These are phyloP conservation scores for Emericellopsis terricola DNA, from an alignment of 495 filamentous ascomycete genomes.

Conservation along the genomic window DNA sequence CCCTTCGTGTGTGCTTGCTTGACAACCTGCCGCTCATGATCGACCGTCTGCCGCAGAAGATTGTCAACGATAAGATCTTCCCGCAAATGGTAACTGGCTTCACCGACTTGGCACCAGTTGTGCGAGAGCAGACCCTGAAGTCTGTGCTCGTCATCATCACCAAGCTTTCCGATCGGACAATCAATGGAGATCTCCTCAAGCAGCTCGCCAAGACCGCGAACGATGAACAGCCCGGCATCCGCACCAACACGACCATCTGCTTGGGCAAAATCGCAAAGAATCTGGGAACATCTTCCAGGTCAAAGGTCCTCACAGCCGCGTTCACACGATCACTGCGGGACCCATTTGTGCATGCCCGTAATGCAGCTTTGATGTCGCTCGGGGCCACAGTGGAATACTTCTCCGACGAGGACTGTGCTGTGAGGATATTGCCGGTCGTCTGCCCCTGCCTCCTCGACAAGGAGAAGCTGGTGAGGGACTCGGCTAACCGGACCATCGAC, in stretches of 20 bases:
- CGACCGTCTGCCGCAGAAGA: constrained; percentile 70
- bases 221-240: constrained; percentile 91
- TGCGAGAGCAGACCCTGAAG: constrained; percentile 91
- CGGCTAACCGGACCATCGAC: constrained; percentile 81
- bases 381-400: constrained; percentile 73
- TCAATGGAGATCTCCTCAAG: constrained; percentile 84
- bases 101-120: constrained; percentile 73
- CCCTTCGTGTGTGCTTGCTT: constrained; percentile 76
- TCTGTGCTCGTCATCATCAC: constrained; percentile 67
- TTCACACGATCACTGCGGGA: constrained; percentile 79
- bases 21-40: constrained; percentile 87
- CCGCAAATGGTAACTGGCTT: constrained; percentile 92
- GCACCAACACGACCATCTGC: constrained; percentile 96
- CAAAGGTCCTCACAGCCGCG: constrained; percentile 83
- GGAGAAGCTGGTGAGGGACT: constrained; percentile 81
- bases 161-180: constrained; percentile 79
- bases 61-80: constrained; percentile 92
- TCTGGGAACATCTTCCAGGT: constrained; percentile 54
- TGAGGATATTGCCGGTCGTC: constrained; percentile 61
- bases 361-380: constrained; percentile 72
- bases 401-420: constrained; percentile 77
- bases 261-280: constrained; percentile 89
- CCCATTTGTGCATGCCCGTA: constrained; percentile 84
- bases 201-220: constrained; percentile 92
- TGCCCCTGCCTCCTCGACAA: constrained; percentile 69